Base-by-base conservation (phyloP, 768 basidiomycete species). In the Russula lepida region DNA sequence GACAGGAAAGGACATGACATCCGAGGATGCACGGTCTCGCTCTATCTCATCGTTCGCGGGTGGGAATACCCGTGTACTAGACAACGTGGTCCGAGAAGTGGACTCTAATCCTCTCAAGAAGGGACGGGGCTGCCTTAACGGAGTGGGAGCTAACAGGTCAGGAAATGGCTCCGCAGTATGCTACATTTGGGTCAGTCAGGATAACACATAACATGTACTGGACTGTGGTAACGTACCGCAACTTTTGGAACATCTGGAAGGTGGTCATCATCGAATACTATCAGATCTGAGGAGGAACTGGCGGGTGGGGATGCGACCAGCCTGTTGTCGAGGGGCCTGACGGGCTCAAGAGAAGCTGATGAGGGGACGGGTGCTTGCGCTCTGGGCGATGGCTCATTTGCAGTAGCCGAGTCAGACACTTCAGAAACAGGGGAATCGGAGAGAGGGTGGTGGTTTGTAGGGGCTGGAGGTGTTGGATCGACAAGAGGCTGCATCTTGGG, bases 401-500 rank as follows among this genome's bases (percentile, higher is more conserved):
- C 44, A 33, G 48, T 21, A 39, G 46, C 37, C 9, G 51, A 33
- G 9, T 13, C 41, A 21, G 52, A 19, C 0, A 9, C 50, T 41
- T 52, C n/a, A 7, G 9, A 13, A 13, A 6, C 7, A 30, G 11
- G 21, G 1, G 43, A 3, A 41, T 28, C 19, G 12, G 63, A 23
- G 28, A 5, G 23, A 17, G 4, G 41, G 9, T 21, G 33, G n/a
- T 23, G 35, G 1, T 47, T 56, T 37, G 56, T 21, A 37, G 11
- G 27, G 15, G 48, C 35, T 12, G 50, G 54, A 28, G 32, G 17
- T 9, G 27, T 30, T 39, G 21, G 49, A 49, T 54, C 33, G 21
- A 35, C 65, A 58, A 59, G 67, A 25, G 66, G 64, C 3, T 62
- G 66, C 52, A 54, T 65, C 47, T 53, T 64, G 49, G 82, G 82